Conservation (phyloP, 2,329 filamentous ascomycete genomes). For the Calonectria hawksworthii region DNA sequence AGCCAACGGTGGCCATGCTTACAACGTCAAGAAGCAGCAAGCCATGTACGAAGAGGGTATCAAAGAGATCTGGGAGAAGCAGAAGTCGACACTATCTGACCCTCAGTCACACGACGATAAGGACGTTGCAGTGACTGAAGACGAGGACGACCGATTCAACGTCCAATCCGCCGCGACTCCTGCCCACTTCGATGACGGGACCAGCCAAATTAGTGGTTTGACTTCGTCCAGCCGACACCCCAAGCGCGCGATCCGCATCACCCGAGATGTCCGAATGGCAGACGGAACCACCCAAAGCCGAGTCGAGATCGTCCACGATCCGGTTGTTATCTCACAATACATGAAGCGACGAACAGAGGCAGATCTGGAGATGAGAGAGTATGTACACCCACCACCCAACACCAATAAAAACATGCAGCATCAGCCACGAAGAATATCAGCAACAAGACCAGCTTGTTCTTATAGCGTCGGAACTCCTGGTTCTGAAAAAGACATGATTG, state of each 20-base stretch:
- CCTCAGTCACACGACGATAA: slow-evolving; percentile 76
- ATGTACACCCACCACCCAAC: slow-evolving; percentile 55
- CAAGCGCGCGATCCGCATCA: slow-evolving; percentile 81
- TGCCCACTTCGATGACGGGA: slow-evolving; percentile 80
- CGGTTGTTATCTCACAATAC: slow-evolving; percentile 91
- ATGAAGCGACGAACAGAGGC: slow-evolving; percentile 81
- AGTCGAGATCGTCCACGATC: slow-evolving; percentile 81
- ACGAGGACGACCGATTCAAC: slow-evolving; percentile 79
- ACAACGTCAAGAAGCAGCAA: slow-evolving; percentile 97
- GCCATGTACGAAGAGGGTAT: slow-evolving; percentile 93
- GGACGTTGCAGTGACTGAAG: slow-evolving; percentile 70
- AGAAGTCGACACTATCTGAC: slow-evolving; percentile 84
- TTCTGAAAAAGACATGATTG: slow-evolving; percentile 48
- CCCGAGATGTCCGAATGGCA: slow-evolving; percentile 67
- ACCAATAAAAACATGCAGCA: slow-evolving; percentile 12
- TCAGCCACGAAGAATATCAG: slow-evolving; percentile 4
- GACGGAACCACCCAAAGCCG: slow-evolving; percentile 70
- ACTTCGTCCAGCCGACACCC: slow-evolving; percentile 74
- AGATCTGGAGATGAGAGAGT: slow-evolving; percentile 81
- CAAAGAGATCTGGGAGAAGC: slow-evolving; percentile 90
- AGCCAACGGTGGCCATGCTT: slow-evolving; percentile 93
- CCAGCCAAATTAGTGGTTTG: slow-evolving; percentile 82
- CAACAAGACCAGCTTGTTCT: slow-evolving; percentile 24
- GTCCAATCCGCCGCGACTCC: slow-evolving; percentile 79
- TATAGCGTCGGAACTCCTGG: slow-evolving; percentile 49